These are phyloP conservation scores for Artemisia annua DNA, from an alignment of 129 eudicot genomes.

Conservation along the genomic window DNA sequence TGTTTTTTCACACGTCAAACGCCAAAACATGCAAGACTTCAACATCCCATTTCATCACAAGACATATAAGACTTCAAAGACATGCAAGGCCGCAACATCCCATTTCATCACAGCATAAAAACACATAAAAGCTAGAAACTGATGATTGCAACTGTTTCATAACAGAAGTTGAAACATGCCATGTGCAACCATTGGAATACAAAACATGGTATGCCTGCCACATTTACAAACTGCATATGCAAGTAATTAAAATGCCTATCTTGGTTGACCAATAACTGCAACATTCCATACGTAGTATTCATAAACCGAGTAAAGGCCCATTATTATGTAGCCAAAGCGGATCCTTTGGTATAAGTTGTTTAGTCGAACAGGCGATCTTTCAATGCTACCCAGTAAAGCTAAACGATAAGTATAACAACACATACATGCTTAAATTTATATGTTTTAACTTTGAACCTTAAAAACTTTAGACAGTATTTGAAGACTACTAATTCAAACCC, in stretches of 20 bases:
- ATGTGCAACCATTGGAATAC: too few relatives aligned
- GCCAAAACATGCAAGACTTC: too few relatives aligned
- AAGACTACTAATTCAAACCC: conserved; percentile 20
- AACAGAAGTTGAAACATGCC: too few relatives aligned
- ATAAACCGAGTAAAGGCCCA: conserved; percentile 4
- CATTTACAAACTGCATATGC: not conserved
- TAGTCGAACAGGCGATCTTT: conserved; percentile 16
- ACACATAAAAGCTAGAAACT: too few relatives aligned
- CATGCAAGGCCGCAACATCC: too few relatives aligned
- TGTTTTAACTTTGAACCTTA: not conserved
- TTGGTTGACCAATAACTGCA: not conserved
- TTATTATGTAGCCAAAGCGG: conserved; percentile 20
- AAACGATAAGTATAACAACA: conserved; percentile 10
- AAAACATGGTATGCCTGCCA: not conserved
- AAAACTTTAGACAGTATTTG: conserved; percentile 8
- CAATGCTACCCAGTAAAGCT: conserved; percentile 22
- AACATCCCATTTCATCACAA: too few relatives aligned
- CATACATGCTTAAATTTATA: not conserved
- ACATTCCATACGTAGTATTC: not conserved
- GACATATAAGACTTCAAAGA: too few relatives aligned
- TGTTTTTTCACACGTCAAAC: too few relatives aligned
- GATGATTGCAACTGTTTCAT: too few relatives aligned
- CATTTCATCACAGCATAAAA: too few relatives aligned
- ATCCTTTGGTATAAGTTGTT: conserved; percentile 17
- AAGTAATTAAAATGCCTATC: too few relatives aligned